Base-by-base conservation (phyloP, 148 eudicot genomes). In the Rhododendron kiyosumense region DNA sequence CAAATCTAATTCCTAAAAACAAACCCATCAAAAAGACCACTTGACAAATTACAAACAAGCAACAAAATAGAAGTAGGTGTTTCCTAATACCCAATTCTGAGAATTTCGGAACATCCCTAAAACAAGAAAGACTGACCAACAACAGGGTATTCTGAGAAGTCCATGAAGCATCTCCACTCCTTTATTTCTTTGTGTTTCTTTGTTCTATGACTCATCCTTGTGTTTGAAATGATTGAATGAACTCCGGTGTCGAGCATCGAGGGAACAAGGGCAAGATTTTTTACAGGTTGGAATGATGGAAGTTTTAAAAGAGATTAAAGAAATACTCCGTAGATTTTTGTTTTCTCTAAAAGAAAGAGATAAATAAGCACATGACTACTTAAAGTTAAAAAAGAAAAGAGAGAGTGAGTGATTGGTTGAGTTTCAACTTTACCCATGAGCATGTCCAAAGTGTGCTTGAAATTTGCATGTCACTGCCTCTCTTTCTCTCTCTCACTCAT, bases 181-280 rank as follows among this genome's bases (percentile, higher is more conserved):
- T 87, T 69, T 71, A 57, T 81, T 45, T 49, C 75, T 75, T 76
- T 63, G 54, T 71, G 46, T 81, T 45, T 49, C 75, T 75, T 76
- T 63, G 67, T 71, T 81, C 15, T 51, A 83, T 11, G 83, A 74
- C 78, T 77, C 79, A 11, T 61, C 52, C 43, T 54, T 45, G 84
- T 87, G 52, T 57, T 75, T 85, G 78, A 89, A 89, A 84, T 61
- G 89, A 88, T 86, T 61, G 85, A 61, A 41, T 46, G 61, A 34
- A 49, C 88, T 81, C 85, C 30, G 85, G 69, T 85, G 88, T 87
- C 85, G 85, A 88, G 88, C 86, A 89, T 85, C 87, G 89, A 88
- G 88, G 91, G 92, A 88, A 88, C 88, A 81, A 84, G 6, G 2
- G 36, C 84, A 85, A 49, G 84, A 84, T 73, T 79, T 61, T 79